Conservation (phyloP, 495 filamentous ascomycete genomes). For the Aspergillus heteromorphus region DNA sequence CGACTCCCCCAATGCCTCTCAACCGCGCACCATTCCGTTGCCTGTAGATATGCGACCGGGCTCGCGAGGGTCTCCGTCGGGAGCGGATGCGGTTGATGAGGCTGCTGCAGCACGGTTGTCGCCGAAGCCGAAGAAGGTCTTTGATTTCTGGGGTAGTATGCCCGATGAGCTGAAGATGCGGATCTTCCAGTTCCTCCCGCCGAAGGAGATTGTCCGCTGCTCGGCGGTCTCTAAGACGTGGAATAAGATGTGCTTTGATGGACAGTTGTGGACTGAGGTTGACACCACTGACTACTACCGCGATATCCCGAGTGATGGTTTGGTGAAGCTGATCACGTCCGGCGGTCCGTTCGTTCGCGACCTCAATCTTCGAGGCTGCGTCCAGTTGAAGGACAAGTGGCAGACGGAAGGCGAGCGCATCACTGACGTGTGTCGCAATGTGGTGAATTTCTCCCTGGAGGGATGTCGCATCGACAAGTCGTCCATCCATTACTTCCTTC, state of each 20-base stretch:
- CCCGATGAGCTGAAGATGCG: constrained; percentile 76
- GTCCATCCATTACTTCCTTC: constrained; percentile 74
- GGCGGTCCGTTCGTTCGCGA: constrained; percentile 88
- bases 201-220: constrained; percentile 76
- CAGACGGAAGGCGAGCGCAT: constrained; percentile 60
- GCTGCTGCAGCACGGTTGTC: constrained; percentile 14
- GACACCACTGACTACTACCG: constrained; percentile 84
- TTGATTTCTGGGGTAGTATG: constrained; percentile 76
- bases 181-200: constrained; percentile 69
- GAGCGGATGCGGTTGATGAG: constrained; percentile 29
- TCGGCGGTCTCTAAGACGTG: constrained; percentile 78
- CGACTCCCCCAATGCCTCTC: constrained; percentile 25
- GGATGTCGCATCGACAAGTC: constrained; percentile 79
- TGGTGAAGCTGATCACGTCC: constrained; percentile 77
- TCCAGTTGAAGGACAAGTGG: constrained; percentile 76
- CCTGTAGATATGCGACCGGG: constrained; percentile 57
- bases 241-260: constrained; percentile 86
- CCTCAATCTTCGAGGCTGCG: constrained; percentile 75
- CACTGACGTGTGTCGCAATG: constrained; percentile 74
- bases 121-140: constrained; percentile 36
- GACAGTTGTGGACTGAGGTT: constrained; percentile 82
- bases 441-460: constrained; percentile 81
- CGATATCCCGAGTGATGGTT: constrained; percentile 73
- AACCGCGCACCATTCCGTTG: constrained; percentile 47
- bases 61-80: constrained; percentile 36